Evolutionary conservation across 1,139 yeast species (phyloP), one percentile per base, ranked within the genome.

Genomic region (Candida labiduridarum): DNA sequence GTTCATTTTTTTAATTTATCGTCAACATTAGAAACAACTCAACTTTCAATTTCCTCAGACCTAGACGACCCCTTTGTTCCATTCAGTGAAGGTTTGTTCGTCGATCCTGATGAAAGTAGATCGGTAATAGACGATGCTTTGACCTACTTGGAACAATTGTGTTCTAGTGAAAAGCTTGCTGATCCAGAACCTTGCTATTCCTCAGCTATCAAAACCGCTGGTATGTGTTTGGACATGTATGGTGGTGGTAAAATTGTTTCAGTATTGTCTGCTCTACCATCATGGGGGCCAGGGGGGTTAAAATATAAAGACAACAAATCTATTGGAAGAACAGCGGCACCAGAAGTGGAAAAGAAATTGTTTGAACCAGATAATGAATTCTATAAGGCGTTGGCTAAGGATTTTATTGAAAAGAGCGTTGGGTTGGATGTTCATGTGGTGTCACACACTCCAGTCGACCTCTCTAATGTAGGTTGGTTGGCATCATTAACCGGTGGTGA

Each of bases 241-340:
- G 85, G 87, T 0, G 96, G 96, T 51, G 97, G 97, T 57, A 89
- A 92, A 59, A 84, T 92, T 36, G 80, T 88, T 16, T 79, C 89
- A 0, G 67, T 89, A 4, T 71, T 92, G 47, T 78, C 90, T 2
- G 72, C 84, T 1, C 68, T 91, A 36, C 97, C 99, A 8, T 80
- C 90, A 0, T 79, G 85, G 79, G 97, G 97, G 0, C 89, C 94
- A 0, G 98, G 98, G 1, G 75, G 80, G n/a, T 75, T 92, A 46
- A 73, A 75, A 16, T 74, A 80, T 52, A 84, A 89, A 56, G 78
- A 74, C 39, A 71, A 71, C 55, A 60, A 65, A 43, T 59, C 66
- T 6, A 66, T 72, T 16, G 76, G 77, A 3, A 63, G 76, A 46
- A 56, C 68, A 4, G 71, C 68, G 22, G 65, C 70, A 18, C 81